Base-by-base conservation (phyloP, 2,329 filamentous ascomycete species). In the Fusarium piperis region DNA sequence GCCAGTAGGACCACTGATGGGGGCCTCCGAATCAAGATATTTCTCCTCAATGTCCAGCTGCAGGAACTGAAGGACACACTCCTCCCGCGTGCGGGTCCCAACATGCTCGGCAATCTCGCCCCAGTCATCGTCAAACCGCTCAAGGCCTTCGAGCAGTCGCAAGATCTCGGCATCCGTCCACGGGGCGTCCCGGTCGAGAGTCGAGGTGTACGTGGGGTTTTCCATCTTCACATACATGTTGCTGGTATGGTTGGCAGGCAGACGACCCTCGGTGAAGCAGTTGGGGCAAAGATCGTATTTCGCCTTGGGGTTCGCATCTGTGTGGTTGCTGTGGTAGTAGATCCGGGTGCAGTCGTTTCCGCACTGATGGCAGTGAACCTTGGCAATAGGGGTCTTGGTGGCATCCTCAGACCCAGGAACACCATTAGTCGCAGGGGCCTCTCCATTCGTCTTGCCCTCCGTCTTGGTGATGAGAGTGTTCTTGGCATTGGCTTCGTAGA, bases 41-140 rank as follows among this genome's bases (percentile, higher is more conserved):
- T 97, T 97, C 84, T 98, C 95, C 81, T 98, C 96, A 69, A 99
- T 99, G 74, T 98, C 95, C 36, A 99, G 87, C 79, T 98, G 94
- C 71, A 99, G 82, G 85, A 99, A 99, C 80, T 98, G 96, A 76
- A 98, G 88, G 16, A 98, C 95, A 80, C 96, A 99, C 83, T 99
- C 95, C 81, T 99, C 97, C 59, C 94, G 89, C 2, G 94, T 97
- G 67, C 95, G 91, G 3, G 94, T 97, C 55, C 93, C 93, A 46
- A 99, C 96, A 78, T 98, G 93, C 70, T 95, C 94, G 2, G 97
- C 92, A 73, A 99, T 95, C 76, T 94, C 90, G 64, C 93, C 92
- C 96, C 96, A 99, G 82, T 98, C 94, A 68, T 98, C 95, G 72
- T 98, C 95, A 76, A 95, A 97, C 75, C 92, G 89, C 83, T 99